Percentiles rank a stretch among this genome's conserved stretches.
Conservation (phyloP, 768 basidiomycete genomes). For the Tricholoma bakamatsutake region DNA sequence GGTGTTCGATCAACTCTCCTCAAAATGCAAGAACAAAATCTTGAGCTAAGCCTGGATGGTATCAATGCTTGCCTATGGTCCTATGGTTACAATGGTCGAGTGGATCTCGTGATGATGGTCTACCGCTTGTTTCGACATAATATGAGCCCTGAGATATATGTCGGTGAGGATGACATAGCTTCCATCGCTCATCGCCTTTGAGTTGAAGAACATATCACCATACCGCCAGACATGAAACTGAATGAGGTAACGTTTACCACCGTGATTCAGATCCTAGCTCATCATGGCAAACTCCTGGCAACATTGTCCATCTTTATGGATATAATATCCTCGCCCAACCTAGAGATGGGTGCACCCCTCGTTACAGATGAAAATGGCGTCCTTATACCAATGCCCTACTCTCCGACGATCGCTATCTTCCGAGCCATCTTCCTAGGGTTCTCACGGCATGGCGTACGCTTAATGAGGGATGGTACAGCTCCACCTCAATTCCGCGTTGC, state of each 20-base stretch:
- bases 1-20: constrained; percentile 51
- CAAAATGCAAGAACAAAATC: constrained; percentile 43
- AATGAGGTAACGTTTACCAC: constrained; percentile 62
- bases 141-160: constrained; percentile 28
- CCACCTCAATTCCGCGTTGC: constrained; percentile 1
- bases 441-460: constrained; percentile 44
- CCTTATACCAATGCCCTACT: constrained; percentile 25
- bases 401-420: constrained; percentile 49
- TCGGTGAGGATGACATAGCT: constrained; percentile 29
- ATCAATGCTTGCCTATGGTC: constrained; percentile 71
- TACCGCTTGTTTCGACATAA: constrained; percentile 63
- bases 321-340: constrained; percentile 48
- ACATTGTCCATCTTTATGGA: constrained; percentile 59
- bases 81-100: constrained; percentile 44
- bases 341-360: constrained; percentile 28
- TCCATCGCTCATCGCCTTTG: constrained; percentile 31
- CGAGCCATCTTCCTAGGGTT: constrained; percentile 76
- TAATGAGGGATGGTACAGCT: constrained; percentile 5
- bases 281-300: constrained; percentile 57
- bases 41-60: constrained; percentile 57
- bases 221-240: constrained; percentile 41
- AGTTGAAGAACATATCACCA: constrained; percentile 39
- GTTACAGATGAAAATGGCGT: constrained; percentile 20
- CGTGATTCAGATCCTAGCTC: constrained; percentile 66
- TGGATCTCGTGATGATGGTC: constrained; percentile 53